Evolutionary conservation across 306 rosid species (phyloP).

Genomic region (Carpinus viminea): DNA sequence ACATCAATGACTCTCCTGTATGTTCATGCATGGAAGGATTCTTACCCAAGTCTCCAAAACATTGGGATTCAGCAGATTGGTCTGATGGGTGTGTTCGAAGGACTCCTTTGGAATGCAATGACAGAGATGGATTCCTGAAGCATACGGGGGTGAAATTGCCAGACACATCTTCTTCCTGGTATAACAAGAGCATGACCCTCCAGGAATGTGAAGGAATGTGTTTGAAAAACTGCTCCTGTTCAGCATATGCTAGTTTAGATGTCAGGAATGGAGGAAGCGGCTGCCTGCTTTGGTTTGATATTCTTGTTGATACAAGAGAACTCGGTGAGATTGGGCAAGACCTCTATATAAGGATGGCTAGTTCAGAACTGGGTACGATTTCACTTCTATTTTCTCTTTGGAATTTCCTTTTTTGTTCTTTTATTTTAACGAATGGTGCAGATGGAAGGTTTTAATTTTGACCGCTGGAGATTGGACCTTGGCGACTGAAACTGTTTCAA

Average conservation of each 20-base stretch:
- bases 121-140: slow-evolving; percentile 19
- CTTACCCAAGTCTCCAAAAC: background rate
- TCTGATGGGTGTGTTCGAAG: slow-evolving; percentile 31
- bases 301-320: slow-evolving; percentile 32
- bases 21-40: slow-evolving; percentile 33
- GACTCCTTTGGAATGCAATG: slow-evolving; percentile 14
- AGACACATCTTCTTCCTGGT: slow-evolving; percentile 40
- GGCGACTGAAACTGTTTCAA: too few species aligned
- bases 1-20: background rate
- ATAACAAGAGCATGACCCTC: slow-evolving; percentile 8
- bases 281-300: slow-evolving; percentile 37
- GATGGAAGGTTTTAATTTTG: too few species aligned
- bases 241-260: slow-evolving; percentile 32
- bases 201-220: slow-evolving; percentile 34
- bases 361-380: background rate
- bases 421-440: background rate
- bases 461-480: too few species aligned
- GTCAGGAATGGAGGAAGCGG: slow-evolving; percentile 29
- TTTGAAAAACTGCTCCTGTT: slow-evolving; percentile 34
- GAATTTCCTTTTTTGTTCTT: too few species aligned
- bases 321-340: slow-evolving; percentile 33
- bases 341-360: background rate
- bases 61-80: slow-evolving; percentile 5
- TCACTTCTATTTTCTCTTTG: background rate
- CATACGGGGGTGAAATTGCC: slow-evolving; percentile 22